Base-by-base conservation (phyloP, 306 rosid species). In the Bauhinia variegata region DNA sequence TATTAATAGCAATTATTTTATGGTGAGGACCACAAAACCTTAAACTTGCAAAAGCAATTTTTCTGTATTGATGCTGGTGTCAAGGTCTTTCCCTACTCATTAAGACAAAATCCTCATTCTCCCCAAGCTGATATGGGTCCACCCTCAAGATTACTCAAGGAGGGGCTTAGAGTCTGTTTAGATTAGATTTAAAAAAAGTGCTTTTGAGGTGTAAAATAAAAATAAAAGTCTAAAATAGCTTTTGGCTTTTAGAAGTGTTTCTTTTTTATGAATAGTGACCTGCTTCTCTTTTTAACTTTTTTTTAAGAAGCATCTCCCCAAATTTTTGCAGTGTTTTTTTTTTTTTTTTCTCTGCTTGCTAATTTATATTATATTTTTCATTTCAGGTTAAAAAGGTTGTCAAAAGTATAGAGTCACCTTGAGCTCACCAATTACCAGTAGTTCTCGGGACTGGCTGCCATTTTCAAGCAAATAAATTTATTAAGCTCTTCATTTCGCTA, bases 341-440 rank as follows among this genome's bases (percentile, higher is more conserved):
- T n/a, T n/a, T n/a, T n/a, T n/a, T n/a, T n/a, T n/a, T n/a, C n/a
- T n/a, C n/a, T n/a, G 46, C 11, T 32, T 77, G 46, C 58, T 82
- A 61, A 65, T 57, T 48, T 46, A 2, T 51, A 5, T 56, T 42
- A 66, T 33, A 13, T 23, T 17, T 75, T 50, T 49, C 8, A 2
- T 52, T 77, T 53, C 92, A 91, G 97, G 83, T 84, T 18, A 91
- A 86, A 83, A 88, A 77, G 84, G 75, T 80, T 30, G 89, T 85
- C 67, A 86, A 50, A 63, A 75, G 68, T 11, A 44, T 86, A 52
- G 91, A 91, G 74, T 85, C 96, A 56, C 78, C 93, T 3, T 88
- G 73, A 87, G 64, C 54, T 62, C 48, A 50, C 17, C 71, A 65
- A 23, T 36, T 30, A 4, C 14, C 38, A 10, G 55, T 28, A 64